Evolutionary conservation across 306 rosid genomes (phyloP), one percentile per base, ranked within the genome.

Genomic region (Quercus wislizeni): DNA sequence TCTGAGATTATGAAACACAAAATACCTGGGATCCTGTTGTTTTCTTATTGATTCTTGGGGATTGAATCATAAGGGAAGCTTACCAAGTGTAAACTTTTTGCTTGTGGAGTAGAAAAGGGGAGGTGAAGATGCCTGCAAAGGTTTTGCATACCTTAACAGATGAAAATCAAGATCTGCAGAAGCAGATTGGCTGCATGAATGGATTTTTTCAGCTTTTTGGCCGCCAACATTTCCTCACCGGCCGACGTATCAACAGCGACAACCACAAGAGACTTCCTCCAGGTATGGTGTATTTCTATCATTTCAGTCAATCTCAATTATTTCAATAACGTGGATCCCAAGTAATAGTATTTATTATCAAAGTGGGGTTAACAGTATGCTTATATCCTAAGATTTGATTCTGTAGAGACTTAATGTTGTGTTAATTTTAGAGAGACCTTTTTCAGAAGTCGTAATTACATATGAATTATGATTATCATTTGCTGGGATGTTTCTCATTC

Each of bases 101-200:
- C 4, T 63, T 75, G 71, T 76, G 55, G 75, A 72, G 46, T 73
- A 52, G 83, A 79, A 76, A 72, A 75, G 62, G 80, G 81, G 49
- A 33, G 58, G 62, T 15, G 74, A 85, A 88, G 43, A 94, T 94
- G 99, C 85, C 97, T 82, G 82, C 84, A 64, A 91, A 86, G 71
- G 71, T 81, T 71, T 74, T 81, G 57, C 83, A 76, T 78, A 74
- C 90, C 7, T 69, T 87, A 76, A 86, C 86, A 35, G 93, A 88
- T 46, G 94, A 94, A 65, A 92, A 87, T 43, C 83, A 79, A 77
- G 94, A 90, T 74, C 85, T 94, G 82, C 90, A 87, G 83, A 92
- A 92, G 89, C 97, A 92, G 38, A 87, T 92, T 83, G 97, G 99
- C 0, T 94, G 99, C 86, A 87, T 92, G 80, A 80, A 86, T 81